phyloP scores from a whole-genome alignment of 352 stramenopile species.

The Phytophthora capsici region DNA sequence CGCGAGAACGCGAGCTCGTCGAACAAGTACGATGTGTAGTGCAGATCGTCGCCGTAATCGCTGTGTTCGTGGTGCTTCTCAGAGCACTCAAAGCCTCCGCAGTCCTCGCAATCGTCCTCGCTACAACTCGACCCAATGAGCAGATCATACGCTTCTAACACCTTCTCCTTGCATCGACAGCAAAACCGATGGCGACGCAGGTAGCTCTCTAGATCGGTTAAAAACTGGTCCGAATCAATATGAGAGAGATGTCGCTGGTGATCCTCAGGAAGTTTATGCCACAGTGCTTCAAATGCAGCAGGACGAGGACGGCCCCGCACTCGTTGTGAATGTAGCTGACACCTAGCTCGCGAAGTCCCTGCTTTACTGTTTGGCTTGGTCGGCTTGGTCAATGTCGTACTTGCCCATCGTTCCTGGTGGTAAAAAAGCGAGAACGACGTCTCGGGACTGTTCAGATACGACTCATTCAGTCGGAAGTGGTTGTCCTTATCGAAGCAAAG shows the following conservation, averaged over 20 bases:
- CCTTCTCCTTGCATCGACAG: constrained; percentile 89
- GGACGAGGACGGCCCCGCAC: constrained; percentile 72
- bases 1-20: constrained; percentile 86
- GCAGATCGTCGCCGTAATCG: constrained; percentile 83
- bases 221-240: constrained; percentile 88
- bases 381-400: constrained; percentile 59
- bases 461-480: constrained; percentile 71
- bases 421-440: constrained; percentile 77
- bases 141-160: constrained; percentile 88
- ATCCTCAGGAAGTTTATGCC: constrained; percentile 78
- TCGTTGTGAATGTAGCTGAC: constrained; percentile 80
- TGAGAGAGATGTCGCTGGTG: constrained; percentile 84
- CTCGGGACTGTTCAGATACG: constrained; percentile 71
- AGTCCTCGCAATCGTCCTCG: constrained; percentile 89
- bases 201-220: constrained; percentile 86
- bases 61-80: constrained; percentile 78
- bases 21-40: constrained; percentile 89
- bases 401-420: constrained; percentile 78
- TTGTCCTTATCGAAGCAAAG: constrained; percentile 65
- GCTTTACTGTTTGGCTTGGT: constrained; percentile 42
- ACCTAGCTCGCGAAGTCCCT: constrained; percentile 56
- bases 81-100: constrained; percentile 74
- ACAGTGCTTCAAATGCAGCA: constrained; percentile 78
- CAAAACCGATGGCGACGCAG: constrained; percentile 87
- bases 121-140: constrained; percentile 86